These are phyloP conservation scores for Arachnomyces sp. DNA, from an alignment of 2,329 filamentous ascomycete genomes.

Conservation along the genomic window DNA sequence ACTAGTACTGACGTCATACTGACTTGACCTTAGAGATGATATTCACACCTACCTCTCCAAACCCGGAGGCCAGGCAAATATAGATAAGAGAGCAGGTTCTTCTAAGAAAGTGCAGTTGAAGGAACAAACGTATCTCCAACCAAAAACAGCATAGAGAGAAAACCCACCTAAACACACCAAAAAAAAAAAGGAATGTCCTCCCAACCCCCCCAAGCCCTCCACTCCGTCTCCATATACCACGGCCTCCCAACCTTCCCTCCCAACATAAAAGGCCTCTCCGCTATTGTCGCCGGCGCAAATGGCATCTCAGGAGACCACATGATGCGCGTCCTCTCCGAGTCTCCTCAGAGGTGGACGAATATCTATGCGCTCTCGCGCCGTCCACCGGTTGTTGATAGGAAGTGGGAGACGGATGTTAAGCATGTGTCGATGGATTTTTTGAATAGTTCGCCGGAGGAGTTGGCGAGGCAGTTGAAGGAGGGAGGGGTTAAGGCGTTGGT, in stretches of 20 bases:
- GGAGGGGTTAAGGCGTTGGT: slow-evolving; percentile 18
- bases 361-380: slow-evolving; percentile 43
- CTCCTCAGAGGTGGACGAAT: slow-evolving; percentile 43
- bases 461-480: slow-evolving; percentile 19
- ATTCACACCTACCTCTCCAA: no score
- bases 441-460: slow-evolving; percentile 18
- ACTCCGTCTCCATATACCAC: slow-evolving; percentile 39
- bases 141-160: no score
- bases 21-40: no score
- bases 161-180: no score
- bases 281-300: slow-evolving; percentile 47
- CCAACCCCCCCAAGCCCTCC: slow-evolving; percentile 1
- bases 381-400: slow-evolving; percentile 35
- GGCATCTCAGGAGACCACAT: slow-evolving; percentile 47
- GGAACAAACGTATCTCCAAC: no score
- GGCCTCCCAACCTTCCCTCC: slow-evolving; percentile 41
- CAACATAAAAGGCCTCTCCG: slow-evolving; percentile 37
- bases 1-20: no score
- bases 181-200: no score
- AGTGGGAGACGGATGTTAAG: slow-evolving; percentile 31
- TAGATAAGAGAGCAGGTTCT: no score
- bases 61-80: no score
- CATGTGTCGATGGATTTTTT: slow-evolving; percentile 34
- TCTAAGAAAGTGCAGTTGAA: no score
- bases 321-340: slow-evolving; percentile 40